These are phyloP conservation scores for Kodamaea alishanica DNA, from an alignment of 1,139 yeast genomes.

Conservation along the genomic window DNA sequence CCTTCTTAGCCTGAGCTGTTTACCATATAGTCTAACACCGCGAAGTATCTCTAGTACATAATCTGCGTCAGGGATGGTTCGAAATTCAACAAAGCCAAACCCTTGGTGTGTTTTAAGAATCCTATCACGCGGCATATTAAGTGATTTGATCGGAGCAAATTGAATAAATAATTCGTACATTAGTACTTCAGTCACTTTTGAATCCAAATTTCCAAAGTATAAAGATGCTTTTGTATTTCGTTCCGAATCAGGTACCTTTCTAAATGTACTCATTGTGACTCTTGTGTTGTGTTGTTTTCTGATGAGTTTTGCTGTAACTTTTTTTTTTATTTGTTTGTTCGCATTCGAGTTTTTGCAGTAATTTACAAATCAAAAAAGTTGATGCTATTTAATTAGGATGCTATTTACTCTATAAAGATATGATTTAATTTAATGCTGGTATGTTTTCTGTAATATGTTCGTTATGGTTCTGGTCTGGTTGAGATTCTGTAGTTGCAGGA, in stretches of 20 bases:
- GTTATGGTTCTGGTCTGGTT: conserved; percentile 3
- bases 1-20: conserved; percentile 56
- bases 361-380: no score
- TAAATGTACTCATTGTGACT: conserved; percentile 20
- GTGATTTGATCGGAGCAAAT: conserved; percentile 70
- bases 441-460: background rate
- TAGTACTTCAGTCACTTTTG: conserved; percentile 61
- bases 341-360: no score
- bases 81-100: conserved; percentile 81
- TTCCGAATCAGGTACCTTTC: conserved; percentile 38
- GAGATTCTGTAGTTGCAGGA: conserved; percentile 1
- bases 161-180: conserved; percentile 83
- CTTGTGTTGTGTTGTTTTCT: background rate
- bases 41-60: conserved; percentile 63
- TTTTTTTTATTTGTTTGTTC: conserved; percentile 1
- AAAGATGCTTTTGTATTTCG: conserved; percentile 65
- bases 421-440: no score
- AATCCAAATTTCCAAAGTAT: conserved; percentile 82
- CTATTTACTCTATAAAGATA: no score
- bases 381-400: no score
- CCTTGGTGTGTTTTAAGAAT: conserved; percentile 74
- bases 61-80: conserved; percentile 58
- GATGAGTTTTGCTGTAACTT: conserved; percentile 2
- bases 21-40: conserved; percentile 64
- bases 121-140: conserved; percentile 79